A percentile compares a stretch with the other conserved stretches of the same genome.
Evolutionary conservation across 2,329 filamentous ascomycete species (phyloP).

Genomic region (Huntiella decipiens): DNA sequence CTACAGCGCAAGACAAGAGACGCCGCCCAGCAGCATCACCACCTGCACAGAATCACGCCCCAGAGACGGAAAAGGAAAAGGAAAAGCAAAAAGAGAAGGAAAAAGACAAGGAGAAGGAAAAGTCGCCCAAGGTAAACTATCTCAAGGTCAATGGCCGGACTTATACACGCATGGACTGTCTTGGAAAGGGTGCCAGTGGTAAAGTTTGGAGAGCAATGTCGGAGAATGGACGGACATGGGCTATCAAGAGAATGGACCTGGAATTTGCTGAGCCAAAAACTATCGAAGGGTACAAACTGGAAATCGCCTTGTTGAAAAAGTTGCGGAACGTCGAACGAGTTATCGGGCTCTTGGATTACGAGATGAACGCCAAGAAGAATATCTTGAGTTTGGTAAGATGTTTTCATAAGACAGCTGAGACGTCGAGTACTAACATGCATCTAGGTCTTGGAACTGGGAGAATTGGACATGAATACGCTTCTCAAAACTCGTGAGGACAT

Average conservation of each 20-base stretch:
- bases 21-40: conserved; percentile 60
- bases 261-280: conserved; percentile 74
- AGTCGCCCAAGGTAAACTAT: conserved; percentile 30
- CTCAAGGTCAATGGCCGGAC: conserved; percentile 78
- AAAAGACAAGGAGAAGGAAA: no score
- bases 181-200: conserved; percentile 81
- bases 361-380: conserved; percentile 83
- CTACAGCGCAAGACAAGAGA: conserved; percentile 48
- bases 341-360: conserved; percentile 76
- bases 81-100: no score
- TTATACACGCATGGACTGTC: conserved; percentile 75
- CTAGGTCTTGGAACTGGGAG: conserved; percentile 91
- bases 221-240: conserved; percentile 90
- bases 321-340: conserved; percentile 74
- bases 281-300: conserved; percentile 76
- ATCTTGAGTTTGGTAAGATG: conserved; percentile 59
- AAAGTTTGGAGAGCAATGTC: conserved; percentile 95
- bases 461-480: conserved; percentile 78
- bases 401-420: no score
- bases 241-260: conserved; percentile 78
- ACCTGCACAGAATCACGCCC: conserved; percentile 86
- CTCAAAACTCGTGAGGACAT: conserved; percentile 53
- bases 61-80: conserved; percentile 39
- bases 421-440: neutral
- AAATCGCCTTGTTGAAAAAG: conserved; percentile 77